Evolutionary conservation across 495 filamentous ascomycete genomes (phyloP).

Genomic region (Aspergillus sparsus): DNA sequence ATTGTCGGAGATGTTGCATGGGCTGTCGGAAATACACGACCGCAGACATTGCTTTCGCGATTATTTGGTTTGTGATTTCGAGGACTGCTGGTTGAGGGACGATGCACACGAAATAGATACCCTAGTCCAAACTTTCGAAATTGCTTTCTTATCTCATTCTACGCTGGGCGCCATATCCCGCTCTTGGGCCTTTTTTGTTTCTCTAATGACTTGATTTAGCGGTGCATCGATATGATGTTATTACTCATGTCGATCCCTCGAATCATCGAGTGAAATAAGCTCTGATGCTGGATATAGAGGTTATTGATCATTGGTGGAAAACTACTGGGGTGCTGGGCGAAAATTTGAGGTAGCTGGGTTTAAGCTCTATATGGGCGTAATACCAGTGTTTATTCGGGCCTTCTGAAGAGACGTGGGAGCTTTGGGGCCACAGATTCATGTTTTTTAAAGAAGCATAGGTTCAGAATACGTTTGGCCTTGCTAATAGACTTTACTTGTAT

Average conservation of each 20-base stretch:
- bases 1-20: conserved; percentile 18
- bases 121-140: conserved; percentile 30
- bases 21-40: conserved; percentile 21
- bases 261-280: conserved; percentile 6
- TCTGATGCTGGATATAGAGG: neutral
- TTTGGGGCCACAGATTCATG: neutral
- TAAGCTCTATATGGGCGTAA: conserved; percentile 1
- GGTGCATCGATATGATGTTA: neutral
- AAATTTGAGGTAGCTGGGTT: conserved; percentile 3
- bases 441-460: conserved; percentile 10
- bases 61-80: conserved; percentile 25
- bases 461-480: conserved; percentile 16
- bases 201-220: conserved; percentile 2
- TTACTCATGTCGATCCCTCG: conserved; percentile 1
- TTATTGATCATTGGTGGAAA: neutral
- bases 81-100: conserved; percentile 30
- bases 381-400: conserved; percentile 11
- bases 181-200: conserved; percentile 3
- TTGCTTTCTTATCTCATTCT: conserved; percentile 16
- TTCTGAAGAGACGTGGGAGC: neutral
- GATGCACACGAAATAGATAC: conserved; percentile 48
- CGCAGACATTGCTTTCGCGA: conserved; percentile 15
- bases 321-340: neutral
- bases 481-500: conserved; percentile 4
- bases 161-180: conserved; percentile 12